Conservation (phyloP, 768 basidiomycete genomes). For the Mycena indigotica region DNA sequence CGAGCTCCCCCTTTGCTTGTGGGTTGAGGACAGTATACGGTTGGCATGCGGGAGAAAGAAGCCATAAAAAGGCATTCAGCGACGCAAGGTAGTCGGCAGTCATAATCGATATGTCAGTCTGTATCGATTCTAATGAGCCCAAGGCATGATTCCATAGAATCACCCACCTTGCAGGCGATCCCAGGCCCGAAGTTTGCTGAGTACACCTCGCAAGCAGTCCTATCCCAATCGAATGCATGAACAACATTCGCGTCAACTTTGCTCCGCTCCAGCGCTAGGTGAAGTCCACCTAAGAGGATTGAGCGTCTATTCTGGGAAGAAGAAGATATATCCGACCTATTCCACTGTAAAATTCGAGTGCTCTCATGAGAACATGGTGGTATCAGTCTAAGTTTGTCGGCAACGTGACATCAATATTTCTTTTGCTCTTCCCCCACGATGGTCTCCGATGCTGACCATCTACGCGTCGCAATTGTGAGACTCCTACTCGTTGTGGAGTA, state of each 20-base stretch:
- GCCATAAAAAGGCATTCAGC: conserved; percentile 66
- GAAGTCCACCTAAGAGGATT: conserved; percentile 60
- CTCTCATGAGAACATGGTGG: conserved; percentile 25
- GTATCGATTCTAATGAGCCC: neutral
- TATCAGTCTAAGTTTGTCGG: neutral
- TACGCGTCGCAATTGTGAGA: conserved; percentile 47
- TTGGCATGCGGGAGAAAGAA: conserved; percentile 82
- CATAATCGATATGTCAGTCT: conserved; percentile 66
- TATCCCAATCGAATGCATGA: conserved; percentile 86
- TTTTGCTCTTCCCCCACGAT: conserved; percentile 5
- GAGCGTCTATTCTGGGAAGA: too few species aligned
- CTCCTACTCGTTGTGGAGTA: neutral
- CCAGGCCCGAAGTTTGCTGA: conserved; percentile 56
- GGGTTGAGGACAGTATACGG: conserved; percentile 83
- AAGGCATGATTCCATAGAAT: conserved; percentile 1
- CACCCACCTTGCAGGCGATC: conserved; percentile 52
- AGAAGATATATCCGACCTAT: too few species aligned
- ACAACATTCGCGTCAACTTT: conserved; percentile 48
- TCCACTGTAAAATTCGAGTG: conserved; percentile 76
- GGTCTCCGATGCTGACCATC: conserved; percentile 31
- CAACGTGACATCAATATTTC: neutral
- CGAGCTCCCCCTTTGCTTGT: conserved; percentile 64
- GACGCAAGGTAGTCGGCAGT: conserved; percentile 47
- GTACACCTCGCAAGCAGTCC: conserved; percentile 71
- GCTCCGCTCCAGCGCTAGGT: conserved; percentile 63